Evolutionary conservation across 768 basidiomycete genomes (phyloP), one percentile per base, ranked within the genome.

Genomic region (Rhodotorula taiwanensis): DNA sequence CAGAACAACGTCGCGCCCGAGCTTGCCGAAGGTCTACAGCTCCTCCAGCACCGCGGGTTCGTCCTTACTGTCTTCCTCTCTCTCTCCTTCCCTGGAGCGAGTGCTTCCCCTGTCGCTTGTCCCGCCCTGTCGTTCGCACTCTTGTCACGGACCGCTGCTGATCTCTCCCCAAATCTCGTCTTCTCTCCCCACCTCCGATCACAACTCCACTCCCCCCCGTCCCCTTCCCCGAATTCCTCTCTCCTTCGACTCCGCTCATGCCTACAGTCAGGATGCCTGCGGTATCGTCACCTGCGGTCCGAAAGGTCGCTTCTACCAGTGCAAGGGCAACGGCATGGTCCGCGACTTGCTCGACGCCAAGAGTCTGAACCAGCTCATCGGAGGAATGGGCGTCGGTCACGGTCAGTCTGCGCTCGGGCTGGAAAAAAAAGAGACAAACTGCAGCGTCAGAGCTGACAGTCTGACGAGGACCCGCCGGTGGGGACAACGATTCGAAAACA

Each of bases 321-420:
- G 91, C 81, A 99, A 99, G 77, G 90, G 91, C 31, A 99, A 98
- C 74, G 95, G 95, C 48, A 98, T 99, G 95, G 94, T 99, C 71
- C 82, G 93, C 55, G 95, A 99, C 74, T 91, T 98, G 76, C 62
- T 74, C 50, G 93, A 98, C 75, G 79, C 82, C 41, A 82, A 81
- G 71, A 82, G 87, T 6, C 78, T 98, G 60, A 80, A 83, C 45
- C 84, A 83, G 64, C 77, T 99, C 64, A 80, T 87, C 66, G 95
- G 95, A 9, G 85, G 87, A 49, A 99, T 99, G 95, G 95, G 95
- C 58, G 84, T 99, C 56, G 95, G 95, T 1, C 95, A 99, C 76
- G 93, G 94, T 94, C 71, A 67, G n/a, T n/a, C n/a, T n/a, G n/a
- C n/a, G n/a, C n/a, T n/a, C n/a, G n/a, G n/a, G n/a, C n/a, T n/a